phyloP scores from a whole-genome alignment of 2,329 filamentous ascomycete species.

The Tolypocladium guangdongense region DNA sequence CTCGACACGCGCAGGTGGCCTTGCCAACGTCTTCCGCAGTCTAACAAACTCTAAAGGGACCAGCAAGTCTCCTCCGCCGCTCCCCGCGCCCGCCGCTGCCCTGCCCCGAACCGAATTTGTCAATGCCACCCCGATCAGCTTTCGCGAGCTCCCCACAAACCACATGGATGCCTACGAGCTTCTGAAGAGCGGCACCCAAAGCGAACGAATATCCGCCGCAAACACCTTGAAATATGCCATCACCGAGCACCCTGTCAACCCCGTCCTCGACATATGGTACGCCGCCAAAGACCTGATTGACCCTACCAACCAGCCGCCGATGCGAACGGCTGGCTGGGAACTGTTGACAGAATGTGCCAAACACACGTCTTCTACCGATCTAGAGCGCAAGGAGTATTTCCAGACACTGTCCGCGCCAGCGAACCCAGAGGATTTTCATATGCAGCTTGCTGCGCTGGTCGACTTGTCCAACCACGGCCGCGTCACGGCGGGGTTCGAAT shows the following conservation, averaged over 20 bases:
- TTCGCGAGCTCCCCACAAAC: conserved; percentile 35
- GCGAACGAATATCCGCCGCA: conserved; percentile 46
- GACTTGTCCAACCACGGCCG: conserved; percentile 52
- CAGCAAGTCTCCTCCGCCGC: conserved; percentile 36
- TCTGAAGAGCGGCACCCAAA: conserved; percentile 38
- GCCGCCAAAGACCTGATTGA: conserved; percentile 56
- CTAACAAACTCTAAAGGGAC: conserved; percentile 42
- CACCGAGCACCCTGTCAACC: conserved; percentile 46
- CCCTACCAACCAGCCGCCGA: conserved; percentile 37
- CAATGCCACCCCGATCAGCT: conserved; percentile 27
- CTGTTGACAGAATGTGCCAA: conserved; percentile 55
- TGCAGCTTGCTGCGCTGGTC: conserved; percentile 52
- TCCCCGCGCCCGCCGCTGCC: conserved; percentile 26
- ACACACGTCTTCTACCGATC: conserved; percentile 49
- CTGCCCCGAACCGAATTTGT: conserved; percentile 33
- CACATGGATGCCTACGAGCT: conserved; percentile 44
- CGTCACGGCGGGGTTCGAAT: conserved; percentile 55
- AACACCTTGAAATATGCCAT: conserved; percentile 45
- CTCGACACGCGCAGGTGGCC: conserved; percentile 41
- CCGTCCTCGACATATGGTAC: conserved; percentile 53
- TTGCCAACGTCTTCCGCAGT: conserved; percentile 54
- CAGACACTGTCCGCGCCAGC: conserved; percentile 45
- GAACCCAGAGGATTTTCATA: conserved; percentile 51
- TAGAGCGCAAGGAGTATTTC: conserved; percentile 57
- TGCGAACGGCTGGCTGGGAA: conserved; percentile 52